Percentiles rank a stretch among this genome's conserved stretches.
phyloP scores from a whole-genome alignment of 179 eudicot species.

The Corrigiola litoralis region DNA sequence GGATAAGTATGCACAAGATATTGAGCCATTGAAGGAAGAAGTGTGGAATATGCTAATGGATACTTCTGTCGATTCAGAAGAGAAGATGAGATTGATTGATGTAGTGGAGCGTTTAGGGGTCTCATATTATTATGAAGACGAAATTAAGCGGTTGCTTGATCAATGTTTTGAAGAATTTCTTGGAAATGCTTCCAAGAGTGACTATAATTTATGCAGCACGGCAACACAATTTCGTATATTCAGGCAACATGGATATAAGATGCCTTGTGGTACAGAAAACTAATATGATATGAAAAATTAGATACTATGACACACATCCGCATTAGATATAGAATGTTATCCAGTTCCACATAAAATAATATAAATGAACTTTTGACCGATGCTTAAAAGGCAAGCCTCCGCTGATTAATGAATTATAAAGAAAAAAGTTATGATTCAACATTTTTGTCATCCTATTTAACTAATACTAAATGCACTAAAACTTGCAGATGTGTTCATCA shows the following conservation, averaged over 20 bases:
- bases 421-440: no score
- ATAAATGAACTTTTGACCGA: no score
- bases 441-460: not conserved
- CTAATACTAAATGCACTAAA: not conserved
- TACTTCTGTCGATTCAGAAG: not conserved
- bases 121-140: constrained; percentile 29
- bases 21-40: constrained; percentile 30
- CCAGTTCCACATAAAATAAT: no score
- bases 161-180: constrained; percentile 5
- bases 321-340: no score
- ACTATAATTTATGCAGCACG: constrained; percentile 21
- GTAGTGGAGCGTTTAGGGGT: constrained; percentile 36
- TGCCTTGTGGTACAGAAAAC: constrained; percentile 38
- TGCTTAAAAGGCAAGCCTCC: no score
- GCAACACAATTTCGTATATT: constrained; percentile 41
- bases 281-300: no score
- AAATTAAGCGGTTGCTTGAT: constrained; percentile 20
- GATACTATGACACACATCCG: no score
- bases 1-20: constrained; percentile 13
- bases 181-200: not conserved
- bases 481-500: constrained; percentile 27
- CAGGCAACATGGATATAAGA: constrained; percentile 35
- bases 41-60: constrained; percentile 11
- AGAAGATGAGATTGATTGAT: constrained; percentile 29
- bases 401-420: no score